Conservation (phyloP, 176 grass and related monocot species). For the Dactylis glomerata region DNA sequence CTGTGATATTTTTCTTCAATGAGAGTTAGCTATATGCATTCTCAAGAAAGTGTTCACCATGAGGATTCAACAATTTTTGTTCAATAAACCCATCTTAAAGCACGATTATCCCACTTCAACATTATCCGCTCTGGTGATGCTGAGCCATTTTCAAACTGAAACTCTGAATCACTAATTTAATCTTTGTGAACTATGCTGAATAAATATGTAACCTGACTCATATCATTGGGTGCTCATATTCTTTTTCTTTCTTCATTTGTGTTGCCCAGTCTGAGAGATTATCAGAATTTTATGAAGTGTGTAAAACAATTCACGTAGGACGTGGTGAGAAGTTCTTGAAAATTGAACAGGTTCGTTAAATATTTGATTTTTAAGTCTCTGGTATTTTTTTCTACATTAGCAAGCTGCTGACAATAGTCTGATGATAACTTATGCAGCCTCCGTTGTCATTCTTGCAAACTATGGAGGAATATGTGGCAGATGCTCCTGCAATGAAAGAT, state of each 20-base stretch:
- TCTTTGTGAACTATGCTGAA: neutral
- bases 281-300: slow-evolving; percentile 98
- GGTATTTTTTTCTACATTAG: neutral
- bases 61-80: neutral
- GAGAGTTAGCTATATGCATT: slow-evolving; percentile 6
- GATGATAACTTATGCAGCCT: slow-evolving; percentile 59
- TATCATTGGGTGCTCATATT: slow-evolving; percentile 5
- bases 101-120: neutral
- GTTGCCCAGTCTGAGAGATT: slow-evolving; percentile 68
- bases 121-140: neutral
- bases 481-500: slow-evolving; percentile 74
- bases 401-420: slow-evolving; percentile 16
- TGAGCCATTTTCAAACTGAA: slow-evolving; percentile 12
- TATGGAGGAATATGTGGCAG: slow-evolving; percentile 96
- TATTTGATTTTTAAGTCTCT: neutral
- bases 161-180: neutral
- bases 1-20: neutral
- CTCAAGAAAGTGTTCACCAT: slow-evolving; percentile 2
- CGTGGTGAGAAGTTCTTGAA: slow-evolving; percentile 89
- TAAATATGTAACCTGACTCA: neutral
- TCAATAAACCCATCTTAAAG: neutral
- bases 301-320: slow-evolving; percentile 85
- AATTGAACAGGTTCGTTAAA: slow-evolving; percentile 81
- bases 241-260: slow-evolving; percentile 10
- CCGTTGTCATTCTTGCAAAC: slow-evolving; percentile 83